These are phyloP conservation scores for Diaporthe australafricana DNA, from an alignment of 2,329 filamentous ascomycete genomes.

Conservation along the genomic window DNA sequence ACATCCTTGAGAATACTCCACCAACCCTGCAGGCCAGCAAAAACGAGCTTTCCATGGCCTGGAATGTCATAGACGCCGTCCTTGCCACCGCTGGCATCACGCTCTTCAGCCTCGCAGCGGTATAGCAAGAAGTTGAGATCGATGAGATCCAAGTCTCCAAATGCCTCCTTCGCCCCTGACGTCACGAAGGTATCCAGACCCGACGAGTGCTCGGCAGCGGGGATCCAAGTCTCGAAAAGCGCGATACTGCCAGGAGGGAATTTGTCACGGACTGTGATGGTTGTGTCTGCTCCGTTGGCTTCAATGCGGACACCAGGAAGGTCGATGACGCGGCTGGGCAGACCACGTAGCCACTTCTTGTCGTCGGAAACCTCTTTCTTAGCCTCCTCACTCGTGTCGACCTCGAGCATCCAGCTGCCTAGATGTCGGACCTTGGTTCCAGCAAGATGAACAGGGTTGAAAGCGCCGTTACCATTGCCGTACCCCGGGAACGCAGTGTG, in stretches of 20 bases:
- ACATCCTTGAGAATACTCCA: constrained; percentile 91
- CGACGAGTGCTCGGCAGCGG: constrained; percentile 83
- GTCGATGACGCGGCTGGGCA: constrained; percentile 85
- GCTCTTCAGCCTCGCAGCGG: constrained; percentile 88
- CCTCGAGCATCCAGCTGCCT: constrained; percentile 92
- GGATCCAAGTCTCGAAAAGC: constrained; percentile 96
- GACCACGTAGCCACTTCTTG: constrained; percentile 77
- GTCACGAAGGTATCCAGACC: constrained; percentile 90
- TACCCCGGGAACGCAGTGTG: constrained; percentile 96
- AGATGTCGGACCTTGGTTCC: constrained; percentile 89
- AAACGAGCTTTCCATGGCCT: constrained; percentile 85
- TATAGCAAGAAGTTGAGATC: constrained; percentile 95
- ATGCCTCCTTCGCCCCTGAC: constrained; percentile 81
- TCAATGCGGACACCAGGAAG: constrained; percentile 81
- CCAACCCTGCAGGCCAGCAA: constrained; percentile 98
- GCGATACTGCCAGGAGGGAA: constrained; percentile 96
- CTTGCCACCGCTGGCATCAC: constrained; percentile 79
- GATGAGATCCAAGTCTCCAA: constrained; percentile 77
- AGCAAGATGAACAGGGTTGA: constrained; percentile 82
- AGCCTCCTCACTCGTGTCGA: constrained; percentile 80
- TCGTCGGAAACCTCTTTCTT: constrained; percentile 75
- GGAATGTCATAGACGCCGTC: constrained; percentile 94
- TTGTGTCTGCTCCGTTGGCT: constrained; percentile 77
- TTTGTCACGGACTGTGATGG: constrained; percentile 82
- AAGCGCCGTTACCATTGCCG: constrained; percentile 83